phyloP scores from a whole-genome alignment of 257 asterid genomes.

The Coffea canephora region DNA sequence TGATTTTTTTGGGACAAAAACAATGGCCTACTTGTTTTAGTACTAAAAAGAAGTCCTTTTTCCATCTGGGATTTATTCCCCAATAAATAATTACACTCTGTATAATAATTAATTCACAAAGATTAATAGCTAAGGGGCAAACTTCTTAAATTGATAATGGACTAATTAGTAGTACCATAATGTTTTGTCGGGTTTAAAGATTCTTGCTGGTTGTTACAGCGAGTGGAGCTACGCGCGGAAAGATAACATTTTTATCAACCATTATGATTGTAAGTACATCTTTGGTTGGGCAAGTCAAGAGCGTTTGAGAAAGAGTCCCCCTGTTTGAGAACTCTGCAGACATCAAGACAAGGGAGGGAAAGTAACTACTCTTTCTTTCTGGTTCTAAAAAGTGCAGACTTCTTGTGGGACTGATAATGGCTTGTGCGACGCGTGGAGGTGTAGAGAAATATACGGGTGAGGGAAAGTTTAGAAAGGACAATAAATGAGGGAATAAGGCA shows the following conservation, averaged over 20 bases:
- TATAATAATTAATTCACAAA: neutral
- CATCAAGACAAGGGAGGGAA: neutral
- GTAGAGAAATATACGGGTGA: neutral
- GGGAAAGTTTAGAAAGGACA: too few species aligned
- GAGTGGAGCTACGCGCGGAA: neutral
- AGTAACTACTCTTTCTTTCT: neutral
- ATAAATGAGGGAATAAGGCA: too few species aligned
- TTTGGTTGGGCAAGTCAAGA: neutral
- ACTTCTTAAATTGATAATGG: neutral
- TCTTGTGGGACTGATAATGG: neutral
- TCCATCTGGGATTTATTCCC: slow-evolving; percentile 10
- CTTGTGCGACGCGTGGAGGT: neutral
- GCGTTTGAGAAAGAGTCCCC: neutral
- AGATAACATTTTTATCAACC: neutral
- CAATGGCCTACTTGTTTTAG: neutral
- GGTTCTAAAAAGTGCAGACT: neutral
- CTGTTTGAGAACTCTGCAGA: neutral
- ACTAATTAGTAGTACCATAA: too few species aligned
- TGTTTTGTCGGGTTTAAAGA: neutral
- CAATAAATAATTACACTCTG: neutral
- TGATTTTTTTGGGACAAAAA: neutral
- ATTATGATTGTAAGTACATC: neutral
- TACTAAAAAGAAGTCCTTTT: neutral
- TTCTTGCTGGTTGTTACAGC: neutral
- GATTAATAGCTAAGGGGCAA: neutral